Percentiles rank a stretch among this genome's conserved stretches.
Conservation (phyloP, 2,329 filamentous ascomycete species). For the Aspergillus sojae region DNA sequence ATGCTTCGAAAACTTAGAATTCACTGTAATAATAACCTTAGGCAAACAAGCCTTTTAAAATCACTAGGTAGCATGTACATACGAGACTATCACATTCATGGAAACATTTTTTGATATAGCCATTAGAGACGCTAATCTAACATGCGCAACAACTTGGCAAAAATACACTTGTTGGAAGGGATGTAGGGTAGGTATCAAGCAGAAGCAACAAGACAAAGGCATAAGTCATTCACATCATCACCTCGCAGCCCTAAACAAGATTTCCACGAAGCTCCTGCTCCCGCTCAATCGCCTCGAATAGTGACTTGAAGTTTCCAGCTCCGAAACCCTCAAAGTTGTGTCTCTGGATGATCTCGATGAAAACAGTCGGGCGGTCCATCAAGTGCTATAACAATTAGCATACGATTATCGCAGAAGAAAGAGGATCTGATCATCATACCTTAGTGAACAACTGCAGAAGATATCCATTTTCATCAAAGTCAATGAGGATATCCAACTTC, state of each 20-base stretch:
- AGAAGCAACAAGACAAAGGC: slow-evolving; percentile 1
- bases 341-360: slow-evolving; percentile 93
- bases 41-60: not conserved
- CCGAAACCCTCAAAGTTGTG: slow-evolving; percentile 91
- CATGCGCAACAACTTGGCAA: not conserved
- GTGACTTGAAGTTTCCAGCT: slow-evolving; percentile 90
- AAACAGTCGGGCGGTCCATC: slow-evolving; percentile 93
- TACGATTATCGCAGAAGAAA: not conserved
- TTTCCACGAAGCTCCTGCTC: slow-evolving; percentile 89
- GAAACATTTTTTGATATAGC: not conserved
- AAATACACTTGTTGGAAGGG: not conserved
- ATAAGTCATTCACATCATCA: not conserved
- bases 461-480: slow-evolving; percentile 93
- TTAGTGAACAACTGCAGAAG: slow-evolving; percentile 76
- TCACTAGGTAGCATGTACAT: not conserved
- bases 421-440: slow-evolving; percentile 28
- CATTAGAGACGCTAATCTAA: not conserved
- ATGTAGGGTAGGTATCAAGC: not conserved
- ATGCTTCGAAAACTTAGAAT: not conserved
- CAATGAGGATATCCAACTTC: slow-evolving; percentile 83
- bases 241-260: slow-evolving; percentile 48
- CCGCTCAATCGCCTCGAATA: slow-evolving; percentile 94
- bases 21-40: no score
- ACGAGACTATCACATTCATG: not conserved
- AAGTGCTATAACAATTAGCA: slow-evolving; percentile 59